phyloP scores from a whole-genome alignment of 306 rosid species.

The Hippophae gyantsensis region DNA sequence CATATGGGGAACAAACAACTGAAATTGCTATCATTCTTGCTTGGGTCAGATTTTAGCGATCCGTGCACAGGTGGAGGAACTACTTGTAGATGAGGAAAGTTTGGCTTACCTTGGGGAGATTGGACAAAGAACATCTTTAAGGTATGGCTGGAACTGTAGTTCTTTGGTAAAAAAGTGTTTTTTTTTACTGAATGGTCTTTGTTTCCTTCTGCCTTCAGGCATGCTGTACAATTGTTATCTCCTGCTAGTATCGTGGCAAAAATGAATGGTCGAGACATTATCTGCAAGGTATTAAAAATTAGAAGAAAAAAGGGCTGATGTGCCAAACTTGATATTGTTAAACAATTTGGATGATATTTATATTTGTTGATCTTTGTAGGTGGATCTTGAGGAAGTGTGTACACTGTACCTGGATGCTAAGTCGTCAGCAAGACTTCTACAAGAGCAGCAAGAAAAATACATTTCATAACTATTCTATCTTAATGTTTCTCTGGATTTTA shows the following conservation, averaged over 20 bases:
- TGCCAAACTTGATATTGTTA: no score
- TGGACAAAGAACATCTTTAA: slow-evolving; percentile 69
- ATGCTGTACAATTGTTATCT: slow-evolving; percentile 79
- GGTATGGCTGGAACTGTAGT: slow-evolving; percentile 32
- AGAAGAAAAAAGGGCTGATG: background rate
- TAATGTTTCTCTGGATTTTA: no score
- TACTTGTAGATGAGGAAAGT: slow-evolving; percentile 79
- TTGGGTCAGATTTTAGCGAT: slow-evolving; percentile 67
- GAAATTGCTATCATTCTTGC: slow-evolving; percentile 6
- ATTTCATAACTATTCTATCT: slow-evolving; percentile 30
- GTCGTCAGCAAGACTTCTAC: slow-evolving; percentile 74
- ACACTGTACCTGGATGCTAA: slow-evolving; percentile 78
- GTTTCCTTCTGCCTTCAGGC: slow-evolving; percentile 36
- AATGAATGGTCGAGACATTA: slow-evolving; percentile 82
- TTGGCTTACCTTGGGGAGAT: slow-evolving; percentile 88
- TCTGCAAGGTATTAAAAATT: slow-evolving; percentile 60
- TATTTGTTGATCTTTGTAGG: slow-evolving; percentile 32
- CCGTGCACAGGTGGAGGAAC: slow-evolving; percentile 89
- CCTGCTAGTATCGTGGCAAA: slow-evolving; percentile 88
- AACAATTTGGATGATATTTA: background rate
- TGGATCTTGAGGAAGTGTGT: slow-evolving; percentile 69
- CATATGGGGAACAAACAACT: slow-evolving; percentile 1
- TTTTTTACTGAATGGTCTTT: slow-evolving; percentile 11
- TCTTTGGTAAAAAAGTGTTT: background rate
- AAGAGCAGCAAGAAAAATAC: slow-evolving; percentile 88